phyloP scores from a whole-genome alignment of 2,329 filamentous ascomycete genomes.

The Xylaria sp. region DNA sequence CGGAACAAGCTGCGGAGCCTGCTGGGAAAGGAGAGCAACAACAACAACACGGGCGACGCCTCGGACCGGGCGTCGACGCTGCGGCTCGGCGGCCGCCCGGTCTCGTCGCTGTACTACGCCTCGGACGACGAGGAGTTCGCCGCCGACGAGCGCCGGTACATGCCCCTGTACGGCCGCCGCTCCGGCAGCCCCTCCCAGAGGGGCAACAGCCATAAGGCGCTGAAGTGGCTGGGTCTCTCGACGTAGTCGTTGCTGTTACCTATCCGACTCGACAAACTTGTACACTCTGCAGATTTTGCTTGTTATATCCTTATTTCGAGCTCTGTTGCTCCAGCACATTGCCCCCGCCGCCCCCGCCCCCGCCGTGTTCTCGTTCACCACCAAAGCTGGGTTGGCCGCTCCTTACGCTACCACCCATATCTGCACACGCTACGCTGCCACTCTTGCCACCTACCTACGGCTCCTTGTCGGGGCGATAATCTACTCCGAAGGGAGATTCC shows the following conservation, averaged over 20 bases:
- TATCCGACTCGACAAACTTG: not conserved
- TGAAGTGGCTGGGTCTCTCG: conserved; percentile 55
- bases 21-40: conserved; percentile 29
- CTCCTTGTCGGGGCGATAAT: no score
- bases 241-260: not conserved
- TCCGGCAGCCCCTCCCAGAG: conserved; percentile 39
- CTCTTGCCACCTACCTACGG: no score
- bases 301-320: not conserved
- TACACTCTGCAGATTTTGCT: not conserved
- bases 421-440: no score
- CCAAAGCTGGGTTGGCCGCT: no score
- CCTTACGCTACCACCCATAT: no score
- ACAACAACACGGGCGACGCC: no score
- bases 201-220: conserved; percentile 53
- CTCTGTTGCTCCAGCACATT: no score
- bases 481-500: no score
- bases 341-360: no score
- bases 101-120: not conserved
- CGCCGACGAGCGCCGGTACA: conserved; percentile 53
- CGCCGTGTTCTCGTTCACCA: no score
- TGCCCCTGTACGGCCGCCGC: conserved; percentile 51
- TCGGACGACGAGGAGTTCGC: conserved; percentile 47
- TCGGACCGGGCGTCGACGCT: not conserved
- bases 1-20: conserved; percentile 34
- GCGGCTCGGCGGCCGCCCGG: not conserved